Evolutionary conservation across 768 basidiomycete species (phyloP), one percentile per base, ranked within the genome.

Genomic region (Termitomyces sp.): DNA sequence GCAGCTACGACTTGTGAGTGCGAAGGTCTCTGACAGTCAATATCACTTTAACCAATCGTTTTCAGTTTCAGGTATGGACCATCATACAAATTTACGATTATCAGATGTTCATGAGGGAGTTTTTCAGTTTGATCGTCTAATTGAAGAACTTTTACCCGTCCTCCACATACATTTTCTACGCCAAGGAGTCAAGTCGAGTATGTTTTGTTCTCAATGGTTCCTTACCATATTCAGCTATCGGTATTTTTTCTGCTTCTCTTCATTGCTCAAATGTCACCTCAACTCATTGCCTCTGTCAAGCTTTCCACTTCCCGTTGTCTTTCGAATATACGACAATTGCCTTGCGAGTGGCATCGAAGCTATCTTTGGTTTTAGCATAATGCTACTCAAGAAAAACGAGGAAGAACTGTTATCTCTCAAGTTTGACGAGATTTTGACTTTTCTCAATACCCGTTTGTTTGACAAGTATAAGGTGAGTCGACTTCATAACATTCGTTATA

Each of bases 181-280:
- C 30, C 90, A 97, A 70, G 96, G 95, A 30, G 75, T 98, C 66
- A 98, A 98, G 69, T 94, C 93, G 45, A 95, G 90, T 72, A 98
- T 99, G 94, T 98, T 89, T 67, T 96, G 93, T 65, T 93, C 92
- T 14, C 97, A 98, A 60, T 99, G 97, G 97, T 98, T 98, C 70
- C 76, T 99, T 66, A 98, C 97, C 0, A 73, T 99, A 68, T 98
- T 98, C 75, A 91, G 92, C 66, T 98, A 96, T 70, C 84, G 92
- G 92, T 88, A 65, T 63, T 80, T 66, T 14, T 6, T 32, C 45
- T 47, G 26, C 3, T 30, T 21, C 38, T 24, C 35, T 37, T 37
- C 35, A 41, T 28, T 2, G 35, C 19, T 26, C 30, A 21, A 40
- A 2, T 46, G 14, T 26, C 35, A 26, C 17, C 32, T 22, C 12